These are phyloP conservation scores for Pelargonium fulgidum DNA, from an alignment of 441 rosid species.

Conservation along the genomic window DNA sequence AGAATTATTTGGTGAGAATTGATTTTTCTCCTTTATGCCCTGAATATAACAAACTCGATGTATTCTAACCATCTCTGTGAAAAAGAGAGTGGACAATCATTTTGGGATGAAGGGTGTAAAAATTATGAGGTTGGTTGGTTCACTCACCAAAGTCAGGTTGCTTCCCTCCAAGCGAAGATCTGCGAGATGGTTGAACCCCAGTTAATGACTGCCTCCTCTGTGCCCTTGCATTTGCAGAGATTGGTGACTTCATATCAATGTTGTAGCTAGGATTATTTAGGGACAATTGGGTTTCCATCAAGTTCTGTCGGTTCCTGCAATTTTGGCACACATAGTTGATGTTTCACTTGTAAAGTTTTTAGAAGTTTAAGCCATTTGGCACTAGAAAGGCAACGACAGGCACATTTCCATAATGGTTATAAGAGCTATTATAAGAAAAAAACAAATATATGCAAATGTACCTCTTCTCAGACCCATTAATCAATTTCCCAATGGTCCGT, in stretches of 20 bases:
- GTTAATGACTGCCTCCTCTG: conserved; percentile 73
- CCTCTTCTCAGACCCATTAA: conserved; percentile 86
- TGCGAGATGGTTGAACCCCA: conserved; percentile 45
- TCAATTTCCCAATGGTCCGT: conserved; percentile 73
- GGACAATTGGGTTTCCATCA: conserved; percentile 35
- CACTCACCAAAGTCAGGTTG: conserved; percentile 45
- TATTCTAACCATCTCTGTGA: too few species aligned
- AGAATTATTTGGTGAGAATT: neutral
- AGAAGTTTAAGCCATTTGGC: neutral
- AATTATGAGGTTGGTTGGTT: neutral
- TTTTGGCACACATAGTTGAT: neutral
- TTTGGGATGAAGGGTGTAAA: neutral
- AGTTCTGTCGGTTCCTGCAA: conserved; percentile 39
- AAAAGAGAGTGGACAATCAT: too few species aligned
- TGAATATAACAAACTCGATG: too few species aligned
- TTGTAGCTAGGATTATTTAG: conserved; percentile 25
- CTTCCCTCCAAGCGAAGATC: conserved; percentile 75
- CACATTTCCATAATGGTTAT: neutral
- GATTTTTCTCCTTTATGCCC: too few species aligned
- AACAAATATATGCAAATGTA: conserved; percentile 17
- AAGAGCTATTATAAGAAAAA: neutral
- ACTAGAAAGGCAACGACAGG: neutral
- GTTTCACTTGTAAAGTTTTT: neutral
- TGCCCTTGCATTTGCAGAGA: conserved; percentile 42
- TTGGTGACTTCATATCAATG: conserved; percentile 36